A percentile compares a stretch with the other conserved stretches of the same genome.
Conservation (phyloP, 2,329 filamentous ascomycete species). For the Colletotrichum sp. region DNA sequence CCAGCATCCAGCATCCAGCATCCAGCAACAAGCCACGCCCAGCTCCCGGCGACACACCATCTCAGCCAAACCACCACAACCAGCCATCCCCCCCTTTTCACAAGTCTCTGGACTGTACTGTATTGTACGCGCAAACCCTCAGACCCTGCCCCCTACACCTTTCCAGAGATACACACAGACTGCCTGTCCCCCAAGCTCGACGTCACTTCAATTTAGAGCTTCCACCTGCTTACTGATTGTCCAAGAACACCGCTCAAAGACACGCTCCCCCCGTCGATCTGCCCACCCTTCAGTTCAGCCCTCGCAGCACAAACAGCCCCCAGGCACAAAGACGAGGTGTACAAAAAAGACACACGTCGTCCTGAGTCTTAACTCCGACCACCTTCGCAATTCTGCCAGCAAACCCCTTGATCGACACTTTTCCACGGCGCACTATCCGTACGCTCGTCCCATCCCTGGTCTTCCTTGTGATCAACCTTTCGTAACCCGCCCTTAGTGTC, state of each 20-base stretch:
- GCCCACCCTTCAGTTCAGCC: neutral
- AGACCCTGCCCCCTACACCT: neutral
- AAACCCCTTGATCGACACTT: conserved; percentile 22
- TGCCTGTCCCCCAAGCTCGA: conserved; percentile 1
- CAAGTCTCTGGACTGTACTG: neutral
- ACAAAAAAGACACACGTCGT: neutral
- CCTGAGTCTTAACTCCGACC: conserved; percentile 5
- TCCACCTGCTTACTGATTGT: conserved; percentile 7
- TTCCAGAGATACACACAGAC: neutral
- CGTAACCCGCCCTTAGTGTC: conserved; percentile 13
- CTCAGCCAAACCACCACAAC: conserved; percentile 3
- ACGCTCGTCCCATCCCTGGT: conserved; percentile 19
- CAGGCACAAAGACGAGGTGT: neutral
- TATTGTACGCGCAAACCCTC: conserved; percentile 6
- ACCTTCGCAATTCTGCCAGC: neutral
- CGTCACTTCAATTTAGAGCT: conserved; percentile 19
- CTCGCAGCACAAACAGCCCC: conserved; percentile 1
- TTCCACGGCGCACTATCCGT: conserved; percentile 2
- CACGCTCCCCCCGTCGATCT: conserved; percentile 11
- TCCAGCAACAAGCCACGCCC: neutral
- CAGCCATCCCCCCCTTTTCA: neutral
- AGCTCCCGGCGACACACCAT: conserved; percentile 4
- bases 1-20: neutral
- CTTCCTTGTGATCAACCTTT: conserved; percentile 16
- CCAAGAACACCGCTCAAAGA: conserved; percentile 6